These are phyloP conservation scores for Vinca major DNA, from an alignment of 305 asterid genomes.

Conservation along the genomic window DNA sequence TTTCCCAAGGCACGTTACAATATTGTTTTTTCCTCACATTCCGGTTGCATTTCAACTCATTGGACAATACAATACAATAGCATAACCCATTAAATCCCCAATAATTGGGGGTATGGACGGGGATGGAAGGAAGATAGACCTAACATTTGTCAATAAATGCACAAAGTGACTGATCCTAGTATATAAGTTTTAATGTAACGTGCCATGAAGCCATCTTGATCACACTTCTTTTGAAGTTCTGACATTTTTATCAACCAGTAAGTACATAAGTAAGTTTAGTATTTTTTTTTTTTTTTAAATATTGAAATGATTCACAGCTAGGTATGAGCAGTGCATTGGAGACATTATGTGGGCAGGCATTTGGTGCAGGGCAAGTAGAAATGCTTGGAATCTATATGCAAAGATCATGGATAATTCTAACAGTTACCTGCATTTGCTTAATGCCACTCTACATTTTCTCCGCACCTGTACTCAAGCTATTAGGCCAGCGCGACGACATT, in stretches of 20 bases:
- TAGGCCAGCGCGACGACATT: conserved; percentile 69
- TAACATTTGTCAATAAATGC: no score
- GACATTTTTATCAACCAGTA: neutral
- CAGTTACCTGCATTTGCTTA: conserved; percentile 46
- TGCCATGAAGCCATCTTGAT: no score
- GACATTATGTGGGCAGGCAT: conserved; percentile 90
- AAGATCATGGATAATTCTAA: conserved; percentile 72
- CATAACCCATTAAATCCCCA: no score
- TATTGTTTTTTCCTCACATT: no score
- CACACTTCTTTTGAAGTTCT: no score
- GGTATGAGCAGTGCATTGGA: conserved; percentile 97
- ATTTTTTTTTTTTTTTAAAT: neutral
- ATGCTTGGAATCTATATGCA: conserved; percentile 83
- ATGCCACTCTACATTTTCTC: conserved; percentile 63
- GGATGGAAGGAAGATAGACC: no score
- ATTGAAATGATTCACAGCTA: conserved; percentile 33
- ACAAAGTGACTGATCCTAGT: no score
- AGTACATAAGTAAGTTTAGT: neutral
- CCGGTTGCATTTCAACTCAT: no score
- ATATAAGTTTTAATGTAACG: no score
- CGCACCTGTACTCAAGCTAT: conserved; percentile 46
- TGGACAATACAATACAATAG: no score
- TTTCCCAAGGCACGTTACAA: no score
- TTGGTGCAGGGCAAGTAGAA: conserved; percentile 71
- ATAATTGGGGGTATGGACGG: no score